phyloP scores from a whole-genome alignment of 768 basidiomycete species.

The Tylopilus rubrobrunneus region DNA sequence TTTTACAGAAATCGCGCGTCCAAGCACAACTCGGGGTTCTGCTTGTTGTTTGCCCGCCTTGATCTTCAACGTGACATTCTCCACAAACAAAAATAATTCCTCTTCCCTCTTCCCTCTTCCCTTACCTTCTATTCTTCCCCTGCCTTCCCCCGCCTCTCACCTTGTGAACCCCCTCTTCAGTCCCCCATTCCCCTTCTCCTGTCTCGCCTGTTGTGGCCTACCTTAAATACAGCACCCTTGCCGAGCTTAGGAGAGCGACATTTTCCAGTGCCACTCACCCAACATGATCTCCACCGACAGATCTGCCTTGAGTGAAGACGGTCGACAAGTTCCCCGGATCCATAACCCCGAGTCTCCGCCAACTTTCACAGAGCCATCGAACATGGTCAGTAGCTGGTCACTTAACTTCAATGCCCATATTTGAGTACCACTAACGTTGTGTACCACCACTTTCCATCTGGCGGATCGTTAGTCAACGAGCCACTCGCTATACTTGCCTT shows the following conservation, averaged over 20 bases:
- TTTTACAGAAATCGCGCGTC: neutral
- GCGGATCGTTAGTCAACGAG: neutral
- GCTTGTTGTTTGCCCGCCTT: slow-evolving; percentile 14
- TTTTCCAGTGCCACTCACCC: slow-evolving; percentile 7
- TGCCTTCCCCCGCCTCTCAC: neutral
- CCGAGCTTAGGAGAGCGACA: neutral
- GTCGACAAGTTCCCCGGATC: neutral
- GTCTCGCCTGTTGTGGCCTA: neutral
- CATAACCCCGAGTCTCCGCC: too few species aligned
- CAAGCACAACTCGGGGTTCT: neutral
- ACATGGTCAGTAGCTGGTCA: neutral
- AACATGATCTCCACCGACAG: neutral
- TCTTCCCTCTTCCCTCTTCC: neutral
- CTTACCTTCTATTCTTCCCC: neutral
- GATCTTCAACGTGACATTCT: slow-evolving; percentile 5
- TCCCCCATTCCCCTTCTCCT: neutral
- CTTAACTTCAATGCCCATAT: neutral
- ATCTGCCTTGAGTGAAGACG: neutral
- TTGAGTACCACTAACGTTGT: neutral
- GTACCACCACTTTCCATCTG: neutral
- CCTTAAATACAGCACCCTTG: neutral
- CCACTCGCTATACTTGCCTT: neutral
- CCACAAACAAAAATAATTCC: slow-evolving; percentile 13
- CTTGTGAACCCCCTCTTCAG: neutral
- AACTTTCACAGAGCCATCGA: neutral